Evolutionary conservation across 2,329 filamentous ascomycete species (phyloP), one percentile per base, ranked within the genome.

Genomic region (Penicillium paneum): DNA sequence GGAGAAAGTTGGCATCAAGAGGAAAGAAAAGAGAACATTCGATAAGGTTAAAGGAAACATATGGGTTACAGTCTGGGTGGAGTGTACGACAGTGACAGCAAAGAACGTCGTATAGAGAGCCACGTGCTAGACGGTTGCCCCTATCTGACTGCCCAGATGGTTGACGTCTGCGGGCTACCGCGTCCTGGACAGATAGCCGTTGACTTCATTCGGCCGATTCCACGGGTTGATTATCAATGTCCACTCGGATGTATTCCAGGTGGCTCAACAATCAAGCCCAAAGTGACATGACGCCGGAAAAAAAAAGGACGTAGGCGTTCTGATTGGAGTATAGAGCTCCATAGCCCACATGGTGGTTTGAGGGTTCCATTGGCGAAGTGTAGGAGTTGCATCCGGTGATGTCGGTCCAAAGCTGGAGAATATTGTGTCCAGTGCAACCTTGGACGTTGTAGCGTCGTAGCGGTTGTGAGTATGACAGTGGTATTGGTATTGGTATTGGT

Each of bases 371-470:
- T 51, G 52, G 31, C 45, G 44, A 51, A 58, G 56, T 52, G 32
- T 28, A 57, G 54, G 40, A 62, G 62, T 70, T 68, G 68, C 68
- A 70, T 70, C 59, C 63, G 64, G 64, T 58, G 58, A 64, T 55
- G 54, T 63, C 56, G 57, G 56, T 34, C 56, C 49, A 63, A 61
- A 59, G 46, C 57, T 55, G 58, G 53, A 57, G 57, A 49, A 41
- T 28, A 49, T 4, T 28, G 28, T 13, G 26, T 15, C 7, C 28
- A 24, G 50, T 67, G 67, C 56, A 67, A 69, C 66, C 61, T 49
- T 63, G 29, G 28, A 32, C 40, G 26, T 31, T 29, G 49, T 53
- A 58, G 54, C 46, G 60, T 66, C 35, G 63, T 46, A 65, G 53
- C 28, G 21, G 21, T 24, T 24, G 21, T 5, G 26, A 28, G 52